Evolutionary conservation across 2,329 filamentous ascomycete genomes (phyloP).

Genomic region (Ustulina deusta): DNA sequence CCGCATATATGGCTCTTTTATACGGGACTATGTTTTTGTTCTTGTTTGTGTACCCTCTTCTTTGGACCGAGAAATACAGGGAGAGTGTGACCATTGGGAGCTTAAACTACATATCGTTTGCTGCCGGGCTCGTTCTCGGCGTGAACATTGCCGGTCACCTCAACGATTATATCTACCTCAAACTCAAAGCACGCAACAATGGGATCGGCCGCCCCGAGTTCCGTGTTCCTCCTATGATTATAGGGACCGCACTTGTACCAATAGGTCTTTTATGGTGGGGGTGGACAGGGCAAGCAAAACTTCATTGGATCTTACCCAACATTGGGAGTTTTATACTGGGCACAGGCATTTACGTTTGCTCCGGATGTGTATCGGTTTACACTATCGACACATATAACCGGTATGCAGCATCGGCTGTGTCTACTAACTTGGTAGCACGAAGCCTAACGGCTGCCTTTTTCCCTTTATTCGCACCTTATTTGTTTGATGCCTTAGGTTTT

Average conservation of each 20-base stretch:
- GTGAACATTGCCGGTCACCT: conserved; percentile 43
- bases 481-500: conserved; percentile 56
- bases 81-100: conserved; percentile 57
- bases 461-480: conserved; percentile 66
- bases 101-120: conserved; percentile 60
- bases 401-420: conserved; percentile 54
- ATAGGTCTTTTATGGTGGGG: conserved; percentile 53
- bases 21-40: conserved; percentile 61
- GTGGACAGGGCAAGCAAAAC: conserved; percentile 43
- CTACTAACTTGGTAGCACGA: conserved; percentile 51
- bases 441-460: conserved; percentile 65
- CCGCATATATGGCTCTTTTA: conserved; percentile 56
- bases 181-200: conserved; percentile 43
- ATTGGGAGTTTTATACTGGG: conserved; percentile 65
- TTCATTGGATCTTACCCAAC: conserved; percentile 55
- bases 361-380: conserved; percentile 65
- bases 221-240: conserved; percentile 65
- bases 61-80: conserved; percentile 51
- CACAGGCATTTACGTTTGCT: conserved; percentile 62
- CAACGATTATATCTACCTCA: conserved; percentile 51
- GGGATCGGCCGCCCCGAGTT: conserved; percentile 36
- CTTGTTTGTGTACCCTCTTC: conserved; percentile 55
- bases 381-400: conserved; percentile 61
- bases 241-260: conserved; percentile 63
- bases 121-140: conserved; percentile 55